Base-by-base conservation (phyloP, 2,329 filamentous ascomycete species). In the Epichloe brachyelytri region DNA sequence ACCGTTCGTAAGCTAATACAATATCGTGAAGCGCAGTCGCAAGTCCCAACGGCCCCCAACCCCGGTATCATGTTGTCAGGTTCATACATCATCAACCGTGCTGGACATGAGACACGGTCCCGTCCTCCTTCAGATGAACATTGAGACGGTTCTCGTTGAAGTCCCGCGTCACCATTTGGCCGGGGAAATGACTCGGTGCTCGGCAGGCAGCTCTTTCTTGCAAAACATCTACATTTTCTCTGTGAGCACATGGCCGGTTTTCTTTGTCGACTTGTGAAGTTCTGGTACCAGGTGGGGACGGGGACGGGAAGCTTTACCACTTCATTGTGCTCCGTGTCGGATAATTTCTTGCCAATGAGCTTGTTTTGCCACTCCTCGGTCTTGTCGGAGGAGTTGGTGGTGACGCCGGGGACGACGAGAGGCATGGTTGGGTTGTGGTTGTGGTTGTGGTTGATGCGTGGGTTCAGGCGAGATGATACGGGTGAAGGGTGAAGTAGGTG, bases 311-410 rank as follows among this genome's bases (percentile, higher is more conserved):
- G 41, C 14, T 57, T 50, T 65, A 83, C 80, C 8, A 72, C 78
- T 62, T 78, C 77, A 56, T 68, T 75, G 50, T 71, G 71, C 17
- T 65, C 63, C 10, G 59, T 54, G 0, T 80, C 79, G 11, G 72
- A 72, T 12, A 83, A 65, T 46, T 72, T 82, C 76, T 83, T 84
- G 61, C 80, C 80, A 44, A 79, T 73, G 4, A 84, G 70, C 71
- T 82, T 81, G 65, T 73, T 75, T 57, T 68, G 69, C 80, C 80
- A 84, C 59, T 79, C 71, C 53, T 79, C 69, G 37, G 73, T 77
- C 65, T 72, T 71, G 62, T 68, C 61, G 55, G 63, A 63, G 40
- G 70, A 65, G 54, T 67, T 68, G 55, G 67, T 70, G 55, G 71
- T 80, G 58, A 82, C 67, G 61, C 76, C 77, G 51, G 79, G 79